These are phyloP conservation scores for Colletotrichum camelliae DNA, from an alignment of 2,329 filamentous ascomycete genomes.

Conservation along the genomic window DNA sequence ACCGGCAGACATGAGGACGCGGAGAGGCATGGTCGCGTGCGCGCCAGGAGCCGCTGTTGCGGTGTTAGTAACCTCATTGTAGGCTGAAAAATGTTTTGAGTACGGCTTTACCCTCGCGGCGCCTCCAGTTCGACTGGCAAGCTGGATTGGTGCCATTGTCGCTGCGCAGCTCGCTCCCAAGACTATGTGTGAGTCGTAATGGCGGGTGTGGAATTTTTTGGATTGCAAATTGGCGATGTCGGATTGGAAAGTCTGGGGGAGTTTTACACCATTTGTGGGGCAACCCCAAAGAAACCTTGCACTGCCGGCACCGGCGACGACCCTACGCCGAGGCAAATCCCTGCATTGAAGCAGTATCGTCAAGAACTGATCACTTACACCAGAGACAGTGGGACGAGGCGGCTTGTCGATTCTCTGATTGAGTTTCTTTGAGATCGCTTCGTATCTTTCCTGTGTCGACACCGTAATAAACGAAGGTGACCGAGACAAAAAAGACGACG, in stretches of 20 bases:
- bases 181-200: slow-evolving; percentile 13
- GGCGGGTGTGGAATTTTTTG: slow-evolving; percentile 22
- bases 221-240: slow-evolving; percentile 26
- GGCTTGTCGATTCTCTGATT: neutral
- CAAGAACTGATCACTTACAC: neutral
- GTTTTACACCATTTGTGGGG: slow-evolving; percentile 7
- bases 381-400: neutral
- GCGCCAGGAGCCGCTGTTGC: slow-evolving; percentile 40
- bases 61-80: slow-evolving; percentile 1
- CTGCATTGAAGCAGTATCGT: neutral
- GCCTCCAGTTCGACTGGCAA: slow-evolving; percentile 53
- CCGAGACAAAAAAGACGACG: neutral
- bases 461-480: neutral
- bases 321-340: slow-evolving; percentile 2
- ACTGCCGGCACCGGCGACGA: slow-evolving; percentile 13
- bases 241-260: slow-evolving; percentile 25
- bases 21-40: slow-evolving; percentile 19
- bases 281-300: slow-evolving; percentile 7
- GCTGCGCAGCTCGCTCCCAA: slow-evolving; percentile 16
- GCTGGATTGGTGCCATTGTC: slow-evolving; percentile 56
- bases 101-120: slow-evolving; percentile 46
- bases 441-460: neutral
- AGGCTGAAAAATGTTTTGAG: neutral
- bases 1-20: slow-evolving; percentile 16
- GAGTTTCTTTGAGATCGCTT: neutral